Conservation (phyloP, 805 yeast genomes). For the Ascoidea tarda region DNA sequence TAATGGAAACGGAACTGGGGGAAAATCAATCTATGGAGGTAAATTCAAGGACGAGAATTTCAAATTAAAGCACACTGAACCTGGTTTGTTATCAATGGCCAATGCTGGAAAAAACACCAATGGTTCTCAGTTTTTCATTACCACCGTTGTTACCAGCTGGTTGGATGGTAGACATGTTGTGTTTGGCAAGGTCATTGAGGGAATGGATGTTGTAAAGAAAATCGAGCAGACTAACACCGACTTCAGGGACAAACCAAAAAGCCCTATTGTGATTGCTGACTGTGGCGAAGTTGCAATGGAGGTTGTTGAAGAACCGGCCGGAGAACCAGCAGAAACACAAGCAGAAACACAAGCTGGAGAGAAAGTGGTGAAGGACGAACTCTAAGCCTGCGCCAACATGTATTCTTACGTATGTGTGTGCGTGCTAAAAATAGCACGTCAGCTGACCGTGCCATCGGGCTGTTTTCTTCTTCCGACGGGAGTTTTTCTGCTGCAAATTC, state of each 20-base stretch:
- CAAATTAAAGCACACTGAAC: slow-evolving; percentile 49
- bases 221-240: slow-evolving; percentile 64
- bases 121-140: slow-evolving; percentile 92
- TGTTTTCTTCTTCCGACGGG: background rate
- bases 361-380: slow-evolving; percentile 5
- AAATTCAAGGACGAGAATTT: slow-evolving; percentile 62
- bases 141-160: slow-evolving; percentile 86
- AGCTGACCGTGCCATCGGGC: background rate
- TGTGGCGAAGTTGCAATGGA: slow-evolving; percentile 46
- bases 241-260: slow-evolving; percentile 58
- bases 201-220: slow-evolving; percentile 65
- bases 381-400: slow-evolving; percentile 1
- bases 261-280: slow-evolving; percentile 47
- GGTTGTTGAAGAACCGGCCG: background rate
- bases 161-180: slow-evolving; percentile 92
- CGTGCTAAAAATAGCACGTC: background rate
- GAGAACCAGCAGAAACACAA: background rate
- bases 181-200: slow-evolving; percentile 86
- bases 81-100: slow-evolving; percentile 66
- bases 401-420: background rate
- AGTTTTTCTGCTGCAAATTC: background rate
- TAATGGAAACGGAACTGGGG: slow-evolving; percentile 57
- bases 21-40: slow-evolving; percentile 58
- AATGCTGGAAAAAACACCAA: slow-evolving; percentile 70
- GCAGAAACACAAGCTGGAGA: background rate